These are phyloP conservation scores for Trametes cinnabarina DNA, from an alignment of 768 basidiomycete species.

Conservation along the genomic window DNA sequence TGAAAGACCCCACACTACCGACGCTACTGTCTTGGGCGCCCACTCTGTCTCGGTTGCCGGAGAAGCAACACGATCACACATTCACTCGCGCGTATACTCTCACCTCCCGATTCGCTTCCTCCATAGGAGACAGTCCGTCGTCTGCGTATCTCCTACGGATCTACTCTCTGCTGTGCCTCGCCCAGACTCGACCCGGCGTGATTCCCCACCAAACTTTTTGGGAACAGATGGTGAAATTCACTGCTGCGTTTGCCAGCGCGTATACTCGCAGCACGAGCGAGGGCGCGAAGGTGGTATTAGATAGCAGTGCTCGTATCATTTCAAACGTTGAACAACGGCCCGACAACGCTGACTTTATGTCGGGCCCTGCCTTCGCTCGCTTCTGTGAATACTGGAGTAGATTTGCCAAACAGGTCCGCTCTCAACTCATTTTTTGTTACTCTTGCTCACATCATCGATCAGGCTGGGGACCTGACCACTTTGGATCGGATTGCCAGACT, in stretches of 20 bases:
- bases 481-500: constrained; percentile 42
- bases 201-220: constrained; percentile 58
- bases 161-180: constrained; percentile 45
- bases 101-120: constrained; percentile 42
- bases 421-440: neutral
- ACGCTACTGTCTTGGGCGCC: constrained; percentile 57
- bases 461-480: constrained; percentile 25
- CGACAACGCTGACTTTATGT: constrained; percentile 41
- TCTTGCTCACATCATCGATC: neutral
- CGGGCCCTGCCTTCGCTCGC: constrained; percentile 51
- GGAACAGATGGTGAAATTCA: constrained; percentile 62
- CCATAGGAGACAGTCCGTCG: constrained; percentile 20
- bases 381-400: constrained; percentile 74
- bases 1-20: constrained; percentile 29
- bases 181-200: constrained; percentile 47
- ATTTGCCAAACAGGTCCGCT: constrained; percentile 60
- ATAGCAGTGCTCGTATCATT: constrained; percentile 45
- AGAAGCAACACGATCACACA: constrained; percentile 55
- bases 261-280: constrained; percentile 27
- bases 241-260: constrained; percentile 36
- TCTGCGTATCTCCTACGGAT: constrained; percentile 38
- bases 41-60: constrained; percentile 39
- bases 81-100: constrained; percentile 59
- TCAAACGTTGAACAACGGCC: constrained; percentile 36
- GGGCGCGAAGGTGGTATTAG: constrained; percentile 40